Evolutionary conservation across 2,329 filamentous ascomycete species (phyloP).

Genomic region (Onygenales sp.): DNA sequence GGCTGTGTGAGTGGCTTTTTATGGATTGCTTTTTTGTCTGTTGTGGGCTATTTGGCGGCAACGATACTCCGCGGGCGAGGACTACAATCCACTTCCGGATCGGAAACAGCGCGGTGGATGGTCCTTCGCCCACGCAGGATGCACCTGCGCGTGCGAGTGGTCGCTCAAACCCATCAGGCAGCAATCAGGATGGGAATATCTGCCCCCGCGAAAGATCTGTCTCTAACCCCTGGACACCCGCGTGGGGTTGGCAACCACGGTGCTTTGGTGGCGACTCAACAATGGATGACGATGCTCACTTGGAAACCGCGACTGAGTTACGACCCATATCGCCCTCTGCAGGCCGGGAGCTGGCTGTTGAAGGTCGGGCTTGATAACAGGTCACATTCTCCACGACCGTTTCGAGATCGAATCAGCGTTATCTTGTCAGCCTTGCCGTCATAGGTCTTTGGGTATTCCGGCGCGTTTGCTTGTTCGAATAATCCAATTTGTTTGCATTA

Average conservation of each 20-base stretch:
- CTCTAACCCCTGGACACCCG: constrained; percentile 7
- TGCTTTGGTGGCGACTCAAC: constrained; percentile 5
- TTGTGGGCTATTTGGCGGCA: neutral
- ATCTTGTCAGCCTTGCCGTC: too few relatives aligned
- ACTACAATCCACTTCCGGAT: neutral
- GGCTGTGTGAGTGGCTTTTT: constrained; percentile 1
- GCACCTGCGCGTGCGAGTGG: neutral
- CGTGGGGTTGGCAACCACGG: constrained; percentile 8
- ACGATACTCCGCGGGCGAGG: neutral
- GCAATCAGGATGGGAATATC: neutral
- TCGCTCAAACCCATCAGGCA: neutral
- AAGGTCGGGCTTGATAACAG: neutral
- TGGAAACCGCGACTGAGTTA: neutral
- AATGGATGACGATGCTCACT: neutral
- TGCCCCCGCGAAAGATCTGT: neutral
- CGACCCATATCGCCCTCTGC: neutral
- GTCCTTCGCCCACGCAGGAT: neutral
- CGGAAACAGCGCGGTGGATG: neutral
- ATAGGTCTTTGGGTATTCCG: too few relatives aligned
- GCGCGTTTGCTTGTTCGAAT: too few relatives aligned
- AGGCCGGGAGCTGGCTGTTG: neutral
- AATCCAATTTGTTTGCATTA: too few relatives aligned
- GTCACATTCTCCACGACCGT: neutral
- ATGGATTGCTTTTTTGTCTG: constrained; percentile 3
- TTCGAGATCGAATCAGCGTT: neutral